Conservation (phyloP, 1,284 basidiomycete species). For the Filobasidium uniguttulatum region DNA sequence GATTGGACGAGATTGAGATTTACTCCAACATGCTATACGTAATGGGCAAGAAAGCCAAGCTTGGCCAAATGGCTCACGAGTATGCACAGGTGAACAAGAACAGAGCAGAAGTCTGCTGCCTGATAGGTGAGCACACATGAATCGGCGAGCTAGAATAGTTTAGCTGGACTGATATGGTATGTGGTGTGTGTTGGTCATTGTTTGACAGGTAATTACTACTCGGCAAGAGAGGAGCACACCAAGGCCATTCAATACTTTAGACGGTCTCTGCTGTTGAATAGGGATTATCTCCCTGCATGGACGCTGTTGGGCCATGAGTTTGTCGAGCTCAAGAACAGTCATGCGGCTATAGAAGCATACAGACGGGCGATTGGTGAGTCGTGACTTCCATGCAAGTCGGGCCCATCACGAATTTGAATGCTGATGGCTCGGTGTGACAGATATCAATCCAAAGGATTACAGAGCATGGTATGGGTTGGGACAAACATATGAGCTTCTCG, state of each 20-base stretch:
- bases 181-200: background rate
- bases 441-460: conserved; percentile 92
- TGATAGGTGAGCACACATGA: conserved; percentile 54
- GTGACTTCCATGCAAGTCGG: too few relatives aligned
- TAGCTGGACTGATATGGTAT: background rate
- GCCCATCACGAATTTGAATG: background rate
- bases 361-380: conserved; percentile 76
- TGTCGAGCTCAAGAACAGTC: conserved; percentile 96
- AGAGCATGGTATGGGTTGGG: conserved; percentile 97
- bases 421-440: conserved; percentile 39
- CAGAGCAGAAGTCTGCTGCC: conserved; percentile 83
- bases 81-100: conserved; percentile 77
- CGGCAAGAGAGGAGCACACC: conserved; percentile 79
- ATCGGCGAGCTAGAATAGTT: background rate
- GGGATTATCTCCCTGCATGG: conserved; percentile 92
- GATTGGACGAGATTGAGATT: conserved; percentile 90
- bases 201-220: conserved; percentile 84
- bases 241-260: conserved; percentile 93
- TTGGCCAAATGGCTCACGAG: conserved; percentile 84
- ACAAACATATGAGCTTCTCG: conserved; percentile 90
- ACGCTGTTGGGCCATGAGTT: conserved; percentile 99
- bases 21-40: conserved; percentile 97
- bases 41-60: conserved; percentile 70
- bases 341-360: conserved; percentile 96
- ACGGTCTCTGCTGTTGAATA: conserved; percentile 82